Percentiles rank a stretch among this genome's conserved stretches.
Evolutionary conservation across 805 yeast species (phyloP).

Genomic region (Grigorovia transvaalensis): DNA sequence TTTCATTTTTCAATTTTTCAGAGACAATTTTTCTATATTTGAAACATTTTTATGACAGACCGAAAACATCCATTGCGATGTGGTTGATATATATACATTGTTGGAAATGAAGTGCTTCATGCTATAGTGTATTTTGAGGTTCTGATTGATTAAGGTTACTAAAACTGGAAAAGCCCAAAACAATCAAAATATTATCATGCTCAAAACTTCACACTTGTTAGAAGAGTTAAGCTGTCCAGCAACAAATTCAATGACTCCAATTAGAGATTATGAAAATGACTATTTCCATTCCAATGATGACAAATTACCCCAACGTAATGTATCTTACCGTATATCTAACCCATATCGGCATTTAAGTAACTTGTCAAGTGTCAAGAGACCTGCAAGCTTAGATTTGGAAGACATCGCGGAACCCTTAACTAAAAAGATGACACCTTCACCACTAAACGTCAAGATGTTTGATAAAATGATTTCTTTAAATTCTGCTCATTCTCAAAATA

Average conservation of each 20-base stretch:
- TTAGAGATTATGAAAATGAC: slow-evolving; percentile 23
- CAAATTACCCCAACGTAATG: slow-evolving; percentile 11
- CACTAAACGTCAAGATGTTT: slow-evolving; percentile 21
- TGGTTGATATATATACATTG: not conserved
- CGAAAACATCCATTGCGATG: not conserved
- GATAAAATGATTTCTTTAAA: slow-evolving; percentile 7
- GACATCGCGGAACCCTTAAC: slow-evolving; percentile 1
- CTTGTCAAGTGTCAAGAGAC: slow-evolving; percentile 10
- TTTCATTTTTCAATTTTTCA: not conserved
- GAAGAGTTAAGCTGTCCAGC: slow-evolving; percentile 18
- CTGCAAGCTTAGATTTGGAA: slow-evolving; percentile 19
- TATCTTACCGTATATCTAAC: slow-evolving; percentile 1
- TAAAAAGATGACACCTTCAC: slow-evolving; percentile 32
- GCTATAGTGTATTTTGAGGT: not conserved
- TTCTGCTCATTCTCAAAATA: not conserved
- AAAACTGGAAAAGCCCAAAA: not conserved
- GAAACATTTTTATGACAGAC: slow-evolving; percentile 12
- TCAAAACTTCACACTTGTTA: slow-evolving; percentile 18
- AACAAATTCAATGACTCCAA: slow-evolving; percentile 23
- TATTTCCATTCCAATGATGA: slow-evolving; percentile 21
- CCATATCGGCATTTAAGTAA: slow-evolving; percentile 4
- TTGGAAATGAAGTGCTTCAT: not conserved
- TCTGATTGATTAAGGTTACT: not conserved
- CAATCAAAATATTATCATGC: slow-evolving; percentile 11
- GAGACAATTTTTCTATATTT: not conserved